phyloP scores from a whole-genome alignment of 805 yeast genomes.

The fission yeast (Schizosaccharomyces pombe) region DNA sequence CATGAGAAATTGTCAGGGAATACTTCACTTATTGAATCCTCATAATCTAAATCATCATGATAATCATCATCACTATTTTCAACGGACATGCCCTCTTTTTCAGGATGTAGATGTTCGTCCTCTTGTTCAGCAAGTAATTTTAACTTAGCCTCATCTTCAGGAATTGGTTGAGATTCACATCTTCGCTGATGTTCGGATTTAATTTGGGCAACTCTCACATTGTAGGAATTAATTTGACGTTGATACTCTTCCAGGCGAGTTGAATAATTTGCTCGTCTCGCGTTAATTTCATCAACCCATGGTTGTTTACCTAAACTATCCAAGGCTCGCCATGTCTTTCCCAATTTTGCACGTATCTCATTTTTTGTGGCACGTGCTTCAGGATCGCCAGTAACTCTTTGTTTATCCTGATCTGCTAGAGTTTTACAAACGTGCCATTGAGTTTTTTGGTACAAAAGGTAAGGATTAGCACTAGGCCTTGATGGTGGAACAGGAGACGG shows the following conservation, averaged over 20 bases:
- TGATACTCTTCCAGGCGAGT: constrained; percentile 16
- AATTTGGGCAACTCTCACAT: not conserved
- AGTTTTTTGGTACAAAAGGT: constrained; percentile 19
- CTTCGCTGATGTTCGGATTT: not conserved
- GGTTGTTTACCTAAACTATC: constrained; percentile 18
- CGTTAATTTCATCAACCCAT: constrained; percentile 16
- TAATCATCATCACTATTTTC: constrained; percentile 2
- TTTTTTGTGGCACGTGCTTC: constrained; percentile 17
- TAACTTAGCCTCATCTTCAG: constrained; percentile 1
- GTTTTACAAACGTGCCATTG: constrained; percentile 20
- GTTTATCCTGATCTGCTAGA: constrained; percentile 17
- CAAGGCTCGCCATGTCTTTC: constrained; percentile 20
- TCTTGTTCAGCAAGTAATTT: not conserved
- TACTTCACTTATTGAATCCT: not conserved
- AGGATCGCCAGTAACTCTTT: constrained; percentile 14
- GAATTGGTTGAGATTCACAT: not conserved
- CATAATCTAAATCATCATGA: constrained; percentile 1
- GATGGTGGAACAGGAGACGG: constrained; percentile 19
- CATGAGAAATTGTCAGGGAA: not conserved
- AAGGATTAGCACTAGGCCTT: constrained; percentile 20
- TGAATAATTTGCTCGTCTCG: constrained; percentile 16
- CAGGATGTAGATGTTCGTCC: not conserved
- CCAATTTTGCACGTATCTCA: constrained; percentile 20
- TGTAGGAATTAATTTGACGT: constrained; percentile 8
- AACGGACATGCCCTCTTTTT: not conserved